These are phyloP conservation scores for Cantharellus anzutake DNA, from an alignment of 768 basidiomycete species.

Conservation along the genomic window DNA sequence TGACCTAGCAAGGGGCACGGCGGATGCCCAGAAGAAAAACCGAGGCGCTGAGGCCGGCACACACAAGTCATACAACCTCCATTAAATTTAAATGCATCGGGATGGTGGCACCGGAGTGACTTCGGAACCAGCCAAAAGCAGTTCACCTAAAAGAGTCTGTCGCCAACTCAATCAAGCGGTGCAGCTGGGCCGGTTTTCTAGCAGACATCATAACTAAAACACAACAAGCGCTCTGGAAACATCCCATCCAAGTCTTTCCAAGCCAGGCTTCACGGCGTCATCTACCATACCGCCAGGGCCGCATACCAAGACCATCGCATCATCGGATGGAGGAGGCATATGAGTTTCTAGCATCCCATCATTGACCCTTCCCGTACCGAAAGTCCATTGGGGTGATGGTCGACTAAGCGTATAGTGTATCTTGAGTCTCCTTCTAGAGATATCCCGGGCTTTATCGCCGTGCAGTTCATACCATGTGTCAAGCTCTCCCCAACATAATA, in stretches of 20 bases:
- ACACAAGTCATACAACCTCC: too few species aligned
- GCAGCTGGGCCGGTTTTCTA: too few species aligned
- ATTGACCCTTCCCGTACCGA: slow-evolving; percentile 19
- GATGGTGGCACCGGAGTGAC: too few species aligned
- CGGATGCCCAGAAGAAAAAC: too few species aligned
- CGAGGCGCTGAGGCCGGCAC: too few species aligned
- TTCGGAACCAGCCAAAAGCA: too few species aligned
- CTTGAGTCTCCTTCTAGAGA: neutral
- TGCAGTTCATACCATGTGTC: neutral
- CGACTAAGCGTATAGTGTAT: neutral
- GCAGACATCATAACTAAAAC: slow-evolving; percentile 12
- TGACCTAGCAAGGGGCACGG: too few species aligned
- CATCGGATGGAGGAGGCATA: slow-evolving; percentile 23
- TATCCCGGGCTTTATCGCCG: neutral
- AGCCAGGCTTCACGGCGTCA: slow-evolving; percentile 16
- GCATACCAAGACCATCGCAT: slow-evolving; percentile 28
- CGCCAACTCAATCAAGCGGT: too few species aligned
- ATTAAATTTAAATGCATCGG: too few species aligned
- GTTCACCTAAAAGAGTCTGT: too few species aligned
- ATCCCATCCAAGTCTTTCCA: slow-evolving; percentile 21
- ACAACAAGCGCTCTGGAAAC: slow-evolving; percentile 17
- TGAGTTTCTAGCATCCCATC: slow-evolving; percentile 20
- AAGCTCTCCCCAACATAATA: neutral
- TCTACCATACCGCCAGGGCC: slow-evolving; percentile 29
- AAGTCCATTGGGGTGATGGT: neutral